Evolutionary conservation across 1,284 basidiomycete species (phyloP), one percentile per base, ranked within the genome.

Genomic region (Blastosporella zonata): DNA sequence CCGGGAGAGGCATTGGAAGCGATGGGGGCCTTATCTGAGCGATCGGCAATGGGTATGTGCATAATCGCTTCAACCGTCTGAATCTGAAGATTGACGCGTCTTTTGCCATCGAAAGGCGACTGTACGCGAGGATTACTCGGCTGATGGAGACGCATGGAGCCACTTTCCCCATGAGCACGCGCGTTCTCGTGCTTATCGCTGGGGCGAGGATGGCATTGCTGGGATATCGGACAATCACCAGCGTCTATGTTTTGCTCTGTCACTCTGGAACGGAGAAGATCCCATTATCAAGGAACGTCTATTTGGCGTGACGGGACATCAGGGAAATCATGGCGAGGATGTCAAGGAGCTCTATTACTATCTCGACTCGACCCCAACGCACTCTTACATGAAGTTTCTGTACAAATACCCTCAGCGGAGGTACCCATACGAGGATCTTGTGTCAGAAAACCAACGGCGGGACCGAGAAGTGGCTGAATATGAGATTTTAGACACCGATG

Each of bases 271-370:
- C 68, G 94, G 84, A 48, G 73, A 91, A 63, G 96, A 99, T 69
- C 82, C 84, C 36, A 97, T 98, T 64, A 78, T 99, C 58, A 99
- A 99, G 69, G 96, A 99, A 68, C 86, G 96, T 43, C 74, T 97
- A 52, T 99, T 95, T 63, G 87, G 96, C 57, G 86, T 97, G 46
- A 97, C 95, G 38, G 93, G 94, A 17, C 91, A 94, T 66, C 89
- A 99, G 71, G 93, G 95, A 35, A 99, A 99, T 67, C 96, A 99
- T 69, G 96, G 96, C 56, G 96, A 99, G 70, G 96, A 99, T 66
- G 93, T 95, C 72, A 98, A 98, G 72, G 96, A 99, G 65, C 74
- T 98, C 23, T 98, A 98, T 70, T 99, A 95, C 67, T 98, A 99
- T 69, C 82, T 99, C 57, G 96, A 98, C 70, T 97, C 92, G 45